Base-by-base conservation (phyloP, 345 rosid genomes). In the Dipteronia sinensis region DNA sequence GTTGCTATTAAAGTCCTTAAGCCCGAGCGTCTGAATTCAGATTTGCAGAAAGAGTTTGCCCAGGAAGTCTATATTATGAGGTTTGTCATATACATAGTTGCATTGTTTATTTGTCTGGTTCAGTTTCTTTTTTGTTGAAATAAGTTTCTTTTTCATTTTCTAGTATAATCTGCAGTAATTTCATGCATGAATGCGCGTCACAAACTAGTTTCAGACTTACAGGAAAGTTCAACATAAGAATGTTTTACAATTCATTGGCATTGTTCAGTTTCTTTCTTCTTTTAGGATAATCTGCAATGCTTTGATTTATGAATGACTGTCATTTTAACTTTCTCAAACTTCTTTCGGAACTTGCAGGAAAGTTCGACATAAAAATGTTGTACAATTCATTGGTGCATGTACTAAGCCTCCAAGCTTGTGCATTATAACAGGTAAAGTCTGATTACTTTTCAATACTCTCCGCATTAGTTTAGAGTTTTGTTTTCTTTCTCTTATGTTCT, bases 31-130 rank as follows among this genome's bases (percentile, higher is more conserved):
- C 76, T 93, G 79, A 87, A 90, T 86, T 84, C 94, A 44, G 97
- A 93, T 81, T 56, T 93, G 88, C 94, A 90, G 85, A 92, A 85
- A 81, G 99, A 95, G 85, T 95, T 95, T 84, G 94, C 97, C 23
- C 99, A 93, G 85, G 99, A 95, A 90, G 99, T 95, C 73, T 95
- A 78, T 71, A 95, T 95, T 71, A 90, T 95, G 98, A 92, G 99
- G 99, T 95, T 84, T 77, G 87, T 72, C 42, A 27, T 73, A 44
- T 51, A 5, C 29, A 31, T 20, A 49, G 17, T 20, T 64, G 15
- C 62, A 19, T 12, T 49, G 17, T 5, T 16, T 73, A n/a, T 47
- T 16, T 74, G 31, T 74, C n/a, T 49, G 7, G 78, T 65, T 75
- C n/a, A n/a, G 23, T 66, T 68, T 20, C 49, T 34, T 19, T 65